A percentile compares a stretch with the other conserved stretches of the same genome.
Conservation (phyloP, 1,284 basidiomycete genomes). For the Ustilago nuda region DNA sequence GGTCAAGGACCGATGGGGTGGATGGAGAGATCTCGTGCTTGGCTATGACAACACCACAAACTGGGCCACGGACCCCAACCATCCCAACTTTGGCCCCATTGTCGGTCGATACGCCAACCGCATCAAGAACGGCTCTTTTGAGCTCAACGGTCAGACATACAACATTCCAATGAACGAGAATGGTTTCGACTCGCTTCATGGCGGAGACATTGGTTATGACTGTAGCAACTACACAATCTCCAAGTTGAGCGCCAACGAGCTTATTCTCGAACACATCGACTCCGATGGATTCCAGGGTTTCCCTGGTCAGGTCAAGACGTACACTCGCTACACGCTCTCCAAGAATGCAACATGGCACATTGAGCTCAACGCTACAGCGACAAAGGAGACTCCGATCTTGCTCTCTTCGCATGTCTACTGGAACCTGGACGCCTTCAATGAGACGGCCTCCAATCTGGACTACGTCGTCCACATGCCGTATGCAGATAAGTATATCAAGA, state of each 20-base stretch:
- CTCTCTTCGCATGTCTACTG: slow-evolving; percentile 67
- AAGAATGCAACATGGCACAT: slow-evolving; percentile 50
- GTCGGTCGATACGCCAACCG: slow-evolving; percentile 64
- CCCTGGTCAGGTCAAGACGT: slow-evolving; percentile 50
- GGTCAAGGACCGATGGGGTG: slow-evolving; percentile 59
- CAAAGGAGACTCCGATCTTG: slow-evolving; percentile 59
- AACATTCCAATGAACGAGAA: slow-evolving; percentile 54
- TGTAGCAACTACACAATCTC: slow-evolving; percentile 53
- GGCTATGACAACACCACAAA: slow-evolving; percentile 67
- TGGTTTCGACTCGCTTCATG: slow-evolving; percentile 58
- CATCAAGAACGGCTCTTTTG: slow-evolving; percentile 66
- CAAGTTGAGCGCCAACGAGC: slow-evolving; percentile 28
- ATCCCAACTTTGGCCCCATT: slow-evolving; percentile 64
- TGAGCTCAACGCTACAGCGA: slow-evolving; percentile 51
- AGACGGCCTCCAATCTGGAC: slow-evolving; percentile 46
- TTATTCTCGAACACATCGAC: slow-evolving; percentile 58
- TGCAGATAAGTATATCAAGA: slow-evolving; percentile 57
- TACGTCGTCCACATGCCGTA: slow-evolving; percentile 59
- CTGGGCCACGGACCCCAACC: slow-evolving; percentile 60
- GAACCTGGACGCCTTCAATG: slow-evolving; percentile 61
- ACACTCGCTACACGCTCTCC: slow-evolving; percentile 45
- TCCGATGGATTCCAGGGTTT: slow-evolving; percentile 65
- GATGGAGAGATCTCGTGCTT: slow-evolving; percentile 54
- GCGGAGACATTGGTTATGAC: slow-evolving; percentile 63
- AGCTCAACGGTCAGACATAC: slow-evolving; percentile 52